A percentile compares a stretch with the other conserved stretches of the same genome.
phyloP scores from a whole-genome alignment of 192 early-diverging fungal genomes.

The Funneliformis mosseae region DNA sequence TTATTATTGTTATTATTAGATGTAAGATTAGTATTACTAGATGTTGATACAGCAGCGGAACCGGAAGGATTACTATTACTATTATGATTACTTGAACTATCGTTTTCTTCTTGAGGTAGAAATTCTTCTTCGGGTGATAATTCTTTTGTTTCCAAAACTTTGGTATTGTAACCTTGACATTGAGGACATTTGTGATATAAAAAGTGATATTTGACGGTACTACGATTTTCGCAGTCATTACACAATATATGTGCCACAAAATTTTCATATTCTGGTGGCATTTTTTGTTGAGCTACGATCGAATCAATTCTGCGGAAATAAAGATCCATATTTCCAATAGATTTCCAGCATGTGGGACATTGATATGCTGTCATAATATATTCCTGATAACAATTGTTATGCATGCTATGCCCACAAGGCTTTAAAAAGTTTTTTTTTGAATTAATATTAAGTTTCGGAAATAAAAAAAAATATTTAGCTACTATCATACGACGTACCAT shows the following conservation, averaged over 20 bases:
- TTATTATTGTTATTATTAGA: not conserved
- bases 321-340: slow-evolving; percentile 78
- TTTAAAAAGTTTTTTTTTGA: slow-evolving; percentile 33
- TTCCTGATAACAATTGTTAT: slow-evolving; percentile 80
- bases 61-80: not conserved
- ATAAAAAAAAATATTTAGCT: too few relatives aligned
- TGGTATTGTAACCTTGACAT: slow-evolving; percentile 92
- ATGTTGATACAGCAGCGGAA: not conserved
- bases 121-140: not conserved
- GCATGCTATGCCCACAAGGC: slow-evolving; percentile 93
- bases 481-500: slow-evolving; percentile 59
- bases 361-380: slow-evolving; percentile 91
- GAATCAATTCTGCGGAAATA: slow-evolving; percentile 85
- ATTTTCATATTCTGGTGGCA: slow-evolving; percentile 89
- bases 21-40: not conserved
- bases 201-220: slow-evolving; percentile 87
- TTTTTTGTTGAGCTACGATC: slow-evolving; percentile 75
- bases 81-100: not conserved
- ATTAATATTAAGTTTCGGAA: too few relatives aligned
- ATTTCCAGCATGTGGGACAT: slow-evolving; percentile 93
- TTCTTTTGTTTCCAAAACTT: slow-evolving; percentile 66
- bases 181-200: slow-evolving; percentile 91
- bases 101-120: not conserved
- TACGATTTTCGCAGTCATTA: slow-evolving; percentile 93
- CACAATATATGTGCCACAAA: slow-evolving; percentile 78